Evolutionary conservation across 768 basidiomycete genomes (phyloP).

Genomic region (Rhodocollybia butyracea): DNA sequence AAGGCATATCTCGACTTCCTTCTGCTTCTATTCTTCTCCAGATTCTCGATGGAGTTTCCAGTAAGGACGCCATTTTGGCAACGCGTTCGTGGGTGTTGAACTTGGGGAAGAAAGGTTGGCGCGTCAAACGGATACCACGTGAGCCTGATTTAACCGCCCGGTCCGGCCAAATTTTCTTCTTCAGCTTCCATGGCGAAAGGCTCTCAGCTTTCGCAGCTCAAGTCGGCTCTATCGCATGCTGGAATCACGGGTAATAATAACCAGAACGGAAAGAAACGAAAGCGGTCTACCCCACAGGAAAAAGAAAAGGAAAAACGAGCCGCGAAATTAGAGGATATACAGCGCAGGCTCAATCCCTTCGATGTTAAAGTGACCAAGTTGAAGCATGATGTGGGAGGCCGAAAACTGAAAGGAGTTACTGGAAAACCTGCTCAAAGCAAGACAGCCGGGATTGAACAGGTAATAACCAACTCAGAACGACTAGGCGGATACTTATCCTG

Average conservation of each 20-base stretch:
- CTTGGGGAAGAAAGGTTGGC: neutral
- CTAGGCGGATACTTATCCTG: neutral
- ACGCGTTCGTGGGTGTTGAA: conserved; percentile 1
- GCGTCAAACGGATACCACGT: neutral
- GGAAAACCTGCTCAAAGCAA: conserved; percentile 88
- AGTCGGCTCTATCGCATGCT: conserved; percentile 74
- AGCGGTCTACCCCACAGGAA: conserved; percentile 55
- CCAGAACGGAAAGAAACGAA: conserved; percentile 65
- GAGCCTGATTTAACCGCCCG: neutral
- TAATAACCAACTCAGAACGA: conserved; percentile 23
- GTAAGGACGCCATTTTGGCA: conserved; percentile 43
- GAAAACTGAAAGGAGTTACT: conserved; percentile 76
- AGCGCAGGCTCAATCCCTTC: conserved; percentile 87
- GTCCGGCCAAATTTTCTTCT: conserved; percentile 18
- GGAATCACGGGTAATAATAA: conserved; percentile 63
- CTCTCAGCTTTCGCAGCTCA: conserved; percentile 90
- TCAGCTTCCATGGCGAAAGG: conserved; percentile 60
- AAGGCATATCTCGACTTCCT: conserved; percentile 78
- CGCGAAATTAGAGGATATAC: conserved; percentile 78
- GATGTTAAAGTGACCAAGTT: conserved; percentile 90
- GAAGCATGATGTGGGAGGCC: conserved; percentile 90
- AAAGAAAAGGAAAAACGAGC: conserved; percentile 82
- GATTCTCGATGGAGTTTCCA: conserved; percentile 83
- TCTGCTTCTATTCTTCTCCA: conserved; percentile 79
- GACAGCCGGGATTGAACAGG: conserved; percentile 88